Evolutionary conservation across 768 basidiomycete species (phyloP), one percentile per base, ranked within the genome.

Genomic region (Pisolithus albus): DNA sequence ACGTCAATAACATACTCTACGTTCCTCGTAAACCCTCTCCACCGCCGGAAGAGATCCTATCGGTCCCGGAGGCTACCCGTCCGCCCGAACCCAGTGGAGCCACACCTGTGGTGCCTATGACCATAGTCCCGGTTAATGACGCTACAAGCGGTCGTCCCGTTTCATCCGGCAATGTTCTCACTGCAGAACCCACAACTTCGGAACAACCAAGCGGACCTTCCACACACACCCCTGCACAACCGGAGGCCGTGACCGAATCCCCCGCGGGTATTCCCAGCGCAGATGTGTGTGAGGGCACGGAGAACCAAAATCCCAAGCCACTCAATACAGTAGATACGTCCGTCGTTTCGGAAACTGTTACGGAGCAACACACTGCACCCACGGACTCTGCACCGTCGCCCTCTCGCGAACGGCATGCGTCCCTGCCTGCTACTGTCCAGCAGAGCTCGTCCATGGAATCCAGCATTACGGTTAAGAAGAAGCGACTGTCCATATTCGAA

Each of bases 1-100:
- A 84, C 65, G 62, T 82, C 18, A 92, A 92, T 66, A 88, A 90
- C 63, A 69, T 87, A 48, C 76, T 78, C 56, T 70, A 61, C 32
- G 69, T 80, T 1, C 86, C 86, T 9, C 65, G 70, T 28, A 74
- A 74, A 48, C 79, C 77, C 6, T 18, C 28, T 15, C 44, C 56
- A 45, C 13, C 32, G 7, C 32, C 37, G 26, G 30, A 42, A 30
- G 38, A 57, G 32, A 28, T 50, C 57, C 18, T 53, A 8, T 9
- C 47, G 42, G 54, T 54, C 18, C 37, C 56, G 11, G 34, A 34
- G 34, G 34, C 34, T 34, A 34, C 34, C 34, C 34, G 4, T 15
- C 34, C 34, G 10, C 13, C 34, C 13, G 34, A 34, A 34, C 34
- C 34, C 34, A 41, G 19, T 6, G 55, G 67, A 10, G 44, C 55